phyloP scores from a whole-genome alignment of 305 asterid genomes.

The Stenogyne calaminthoides region DNA sequence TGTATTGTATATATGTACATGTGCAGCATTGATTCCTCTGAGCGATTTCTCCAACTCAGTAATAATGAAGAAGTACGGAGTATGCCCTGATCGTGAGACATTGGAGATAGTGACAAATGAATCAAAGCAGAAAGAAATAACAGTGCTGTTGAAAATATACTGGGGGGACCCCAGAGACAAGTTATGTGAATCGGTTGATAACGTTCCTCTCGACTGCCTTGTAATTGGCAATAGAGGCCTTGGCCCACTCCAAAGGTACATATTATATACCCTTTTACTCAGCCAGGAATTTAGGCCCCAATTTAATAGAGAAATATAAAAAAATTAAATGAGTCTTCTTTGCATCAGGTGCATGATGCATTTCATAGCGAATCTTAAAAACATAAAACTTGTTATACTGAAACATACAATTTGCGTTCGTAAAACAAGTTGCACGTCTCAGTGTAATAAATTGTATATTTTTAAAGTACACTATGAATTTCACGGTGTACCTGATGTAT shows the following conservation, averaged over 20 bases:
- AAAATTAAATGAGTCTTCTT: no score
- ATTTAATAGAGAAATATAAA: no score
- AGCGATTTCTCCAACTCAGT: constrained; percentile 51
- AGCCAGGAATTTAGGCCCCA: no score
- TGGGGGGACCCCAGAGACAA: constrained; percentile 97
- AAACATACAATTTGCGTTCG: no score
- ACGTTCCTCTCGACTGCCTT: constrained; percentile 66
- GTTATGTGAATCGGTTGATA: constrained; percentile 66
- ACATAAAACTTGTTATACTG: no score
- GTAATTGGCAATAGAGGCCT: constrained; percentile 94
- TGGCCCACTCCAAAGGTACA: constrained; percentile 74
- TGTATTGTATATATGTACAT: background rate
- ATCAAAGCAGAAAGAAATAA: constrained; percentile 64
- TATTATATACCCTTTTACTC: no score
- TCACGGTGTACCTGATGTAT: no score
- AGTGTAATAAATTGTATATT: no score
- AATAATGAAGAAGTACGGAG: constrained; percentile 69
- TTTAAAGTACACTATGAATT: no score
- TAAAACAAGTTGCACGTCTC: no score
- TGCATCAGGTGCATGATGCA: no score
- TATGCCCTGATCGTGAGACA: constrained; percentile 67
- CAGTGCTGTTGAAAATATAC: constrained; percentile 66
- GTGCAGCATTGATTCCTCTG: constrained; percentile 74
- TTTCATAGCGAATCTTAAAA: no score
- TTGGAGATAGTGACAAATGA: constrained; percentile 64